A percentile compares a stretch with the other conserved stretches of the same genome.
Conservation (phyloP, 345 rosid species). For the Dipteronia sinensis region DNA sequence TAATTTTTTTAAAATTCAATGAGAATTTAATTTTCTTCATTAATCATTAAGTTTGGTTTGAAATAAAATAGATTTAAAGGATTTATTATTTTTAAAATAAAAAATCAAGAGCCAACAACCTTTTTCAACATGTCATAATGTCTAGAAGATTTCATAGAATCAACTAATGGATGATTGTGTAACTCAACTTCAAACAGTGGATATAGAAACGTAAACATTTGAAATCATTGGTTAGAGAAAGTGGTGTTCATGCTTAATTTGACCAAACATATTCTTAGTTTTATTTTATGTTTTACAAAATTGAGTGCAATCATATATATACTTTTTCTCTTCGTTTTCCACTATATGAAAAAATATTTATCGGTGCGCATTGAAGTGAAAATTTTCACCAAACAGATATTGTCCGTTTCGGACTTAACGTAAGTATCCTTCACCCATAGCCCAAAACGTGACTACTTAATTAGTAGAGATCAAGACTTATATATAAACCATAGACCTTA, state of each 20-base stretch:
- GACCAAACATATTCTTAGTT: not conserved
- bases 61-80: not conserved
- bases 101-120: too few species aligned
- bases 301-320: not conserved
- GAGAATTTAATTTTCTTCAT: not conserved
- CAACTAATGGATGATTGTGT: conserved; percentile 8
- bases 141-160: conserved; percentile 13
- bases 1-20: not conserved
- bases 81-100: not conserved
- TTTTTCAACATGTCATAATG: not conserved
- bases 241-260: not conserved
- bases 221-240: conserved; percentile 1
- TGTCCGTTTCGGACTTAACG: too few species aligned
- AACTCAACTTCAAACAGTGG: not conserved
- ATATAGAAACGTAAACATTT: not conserved
- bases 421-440: too few species aligned
- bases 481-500: too few species aligned
- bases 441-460: too few species aligned
- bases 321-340: too few species aligned
- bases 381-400: too few species aligned
- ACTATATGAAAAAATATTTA: too few species aligned
- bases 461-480: too few species aligned
- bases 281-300: not conserved
- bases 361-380: too few species aligned
- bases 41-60: conserved; percentile 8